Evolutionary conservation across 1,284 basidiomycete species (phyloP).

Genomic region (Microbotryomycetes sp.): DNA sequence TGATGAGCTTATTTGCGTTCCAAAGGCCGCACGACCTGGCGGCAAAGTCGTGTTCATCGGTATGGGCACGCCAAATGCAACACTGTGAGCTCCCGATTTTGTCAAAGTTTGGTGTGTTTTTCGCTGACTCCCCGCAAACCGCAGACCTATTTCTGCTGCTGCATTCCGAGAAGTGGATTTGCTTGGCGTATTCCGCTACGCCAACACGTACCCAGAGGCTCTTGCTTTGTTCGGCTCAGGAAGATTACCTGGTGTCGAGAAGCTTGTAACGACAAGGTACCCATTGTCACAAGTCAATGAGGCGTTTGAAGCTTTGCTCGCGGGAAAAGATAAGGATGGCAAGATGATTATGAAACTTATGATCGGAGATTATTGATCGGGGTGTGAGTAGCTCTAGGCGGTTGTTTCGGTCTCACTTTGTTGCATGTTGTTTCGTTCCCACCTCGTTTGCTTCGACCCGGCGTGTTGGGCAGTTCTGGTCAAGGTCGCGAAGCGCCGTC

Average conservation of each 20-base stretch:
- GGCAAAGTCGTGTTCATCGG: slow-evolving; percentile 88
- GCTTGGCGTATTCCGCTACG: slow-evolving; percentile 68
- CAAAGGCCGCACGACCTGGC: slow-evolving; percentile 68
- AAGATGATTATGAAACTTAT: slow-evolving; percentile 80
- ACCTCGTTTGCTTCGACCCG: neutral
- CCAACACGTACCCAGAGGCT: slow-evolving; percentile 78
- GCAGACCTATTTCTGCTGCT: slow-evolving; percentile 65
- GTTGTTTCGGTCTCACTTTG: neutral
- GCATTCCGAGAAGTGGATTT: slow-evolving; percentile 87
- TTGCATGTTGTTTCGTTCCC: neutral
- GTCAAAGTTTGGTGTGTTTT: neutral
- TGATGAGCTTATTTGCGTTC: slow-evolving; percentile 3
- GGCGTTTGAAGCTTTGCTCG: slow-evolving; percentile 71
- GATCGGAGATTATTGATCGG: slow-evolving; percentile 50
- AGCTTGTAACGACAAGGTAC: slow-evolving; percentile 75
- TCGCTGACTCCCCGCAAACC: neutral
- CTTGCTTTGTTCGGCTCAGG: slow-evolving; percentile 62
- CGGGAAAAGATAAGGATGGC: slow-evolving; percentile 68
- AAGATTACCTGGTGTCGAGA: slow-evolving; percentile 57
- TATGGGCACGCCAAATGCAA: slow-evolving; percentile 81
- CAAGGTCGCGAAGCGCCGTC: no score
- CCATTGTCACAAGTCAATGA: slow-evolving; percentile 57
- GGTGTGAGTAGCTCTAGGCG: neutral
- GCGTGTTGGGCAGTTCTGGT: no score
- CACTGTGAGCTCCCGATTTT: slow-evolving; percentile 44